Evolutionary conservation across 208 protist genomes (phyloP).

Genomic region (Wallacemonas collosoma): DNA sequence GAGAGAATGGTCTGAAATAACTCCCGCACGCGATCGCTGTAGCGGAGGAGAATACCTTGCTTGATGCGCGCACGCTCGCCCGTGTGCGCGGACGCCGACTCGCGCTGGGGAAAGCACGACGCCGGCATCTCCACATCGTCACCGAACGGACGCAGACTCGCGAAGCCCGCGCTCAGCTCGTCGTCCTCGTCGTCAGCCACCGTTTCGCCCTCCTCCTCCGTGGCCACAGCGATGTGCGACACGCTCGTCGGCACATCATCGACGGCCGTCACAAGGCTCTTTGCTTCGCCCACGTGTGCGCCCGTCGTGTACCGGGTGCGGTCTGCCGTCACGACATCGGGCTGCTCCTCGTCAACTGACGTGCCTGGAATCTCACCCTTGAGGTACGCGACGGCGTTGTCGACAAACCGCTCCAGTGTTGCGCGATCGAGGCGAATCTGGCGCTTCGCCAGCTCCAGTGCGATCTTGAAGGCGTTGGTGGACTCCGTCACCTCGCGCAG

Average conservation of each 20-base stretch:
- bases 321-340: neutral
- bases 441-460: conserved; percentile 79
- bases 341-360: conserved; percentile 30
- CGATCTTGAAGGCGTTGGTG: conserved; percentile 79
- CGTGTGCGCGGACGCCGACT: neutral
- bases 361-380: conserved; percentile 69
- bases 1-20: conserved; percentile 69
- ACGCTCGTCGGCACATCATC: neutral
- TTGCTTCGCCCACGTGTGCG: neutral
- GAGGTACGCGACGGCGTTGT: conserved; percentile 81
- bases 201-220: neutral
- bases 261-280: conserved; percentile 7
- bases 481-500: conserved; percentile 85
- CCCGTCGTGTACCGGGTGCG: neutral
- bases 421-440: conserved; percentile 58
- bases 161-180: conserved; percentile 21
- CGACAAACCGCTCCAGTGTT: conserved; percentile 72
- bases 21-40: conserved; percentile 67
- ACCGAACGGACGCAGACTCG: conserved; percentile 30
- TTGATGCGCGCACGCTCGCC: conserved; percentile 32
- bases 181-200: conserved; percentile 14
- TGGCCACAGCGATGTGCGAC: neutral
- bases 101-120: conserved; percentile 21
- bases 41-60: conserved; percentile 48
- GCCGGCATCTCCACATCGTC: conserved; percentile 43